Base-by-base conservation (phyloP, 2,329 filamentous ascomycete genomes). In the Aspergillus ochraceoroseus region DNA sequence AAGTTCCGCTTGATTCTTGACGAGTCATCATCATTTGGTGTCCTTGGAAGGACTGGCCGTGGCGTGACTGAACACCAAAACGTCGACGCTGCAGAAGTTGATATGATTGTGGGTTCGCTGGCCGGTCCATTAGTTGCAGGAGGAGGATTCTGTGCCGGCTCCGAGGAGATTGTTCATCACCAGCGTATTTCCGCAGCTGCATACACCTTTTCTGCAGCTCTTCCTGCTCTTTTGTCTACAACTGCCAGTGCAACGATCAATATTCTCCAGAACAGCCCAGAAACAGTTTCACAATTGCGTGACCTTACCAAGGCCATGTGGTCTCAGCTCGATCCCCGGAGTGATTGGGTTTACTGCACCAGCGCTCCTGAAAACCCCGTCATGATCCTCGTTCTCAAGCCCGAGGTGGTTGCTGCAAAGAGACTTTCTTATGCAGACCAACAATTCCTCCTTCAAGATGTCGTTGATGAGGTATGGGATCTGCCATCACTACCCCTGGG, bases 1-100 rank as follows among this genome's bases (percentile, higher is more conserved):
- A 98, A 95, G 70, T 98, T 96, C 72, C 87, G 92, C 56, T 79
- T 98, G 41, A 94, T 96, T 51, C 80, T 98, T 25, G 92, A 98
- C 64, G 92, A 98, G 71, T 95, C 89, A 1, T 94, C 87, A 83
- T 95, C 89, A 1, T 98, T 96, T 62, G 94, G 90, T 45, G 85
- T 96, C 12, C 77, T 98, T 4, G 92, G 92, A 32, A 79, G 88
- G 47, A 95, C 87, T 17, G 94, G 92, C 13, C 83, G 88, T 37
- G 92, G 92, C 44, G 74, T 96, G 26, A 96, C 92, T 0, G 94
- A 98, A 70, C 87, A 90, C 4, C 92, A 96, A 61, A 95, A 96
- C 55, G 90, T 98, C 12, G 92, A 96, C 62, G 82, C 90, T 0
- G 80, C 83, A 7, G 85, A 94, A 60, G 82, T 98, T 34, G 92